Evolutionary conservation across 768 basidiomycete genomes (phyloP).

Genomic region (Serendipita sp.): DNA sequence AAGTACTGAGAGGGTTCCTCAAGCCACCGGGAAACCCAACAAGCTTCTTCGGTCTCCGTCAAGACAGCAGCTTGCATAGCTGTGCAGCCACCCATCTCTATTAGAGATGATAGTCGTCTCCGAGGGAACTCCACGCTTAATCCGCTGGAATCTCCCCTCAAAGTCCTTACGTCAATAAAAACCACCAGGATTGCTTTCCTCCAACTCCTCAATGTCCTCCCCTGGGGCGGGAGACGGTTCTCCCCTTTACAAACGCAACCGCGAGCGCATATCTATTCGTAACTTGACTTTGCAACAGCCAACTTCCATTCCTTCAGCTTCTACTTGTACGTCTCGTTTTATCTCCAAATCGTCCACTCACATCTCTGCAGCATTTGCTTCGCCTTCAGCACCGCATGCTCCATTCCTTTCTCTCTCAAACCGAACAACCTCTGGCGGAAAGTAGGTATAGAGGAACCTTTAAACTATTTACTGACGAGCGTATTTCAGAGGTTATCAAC

Average conservation of each 20-base stretch:
- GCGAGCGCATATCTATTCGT: conserved; percentile 5
- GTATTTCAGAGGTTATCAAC: conserved; percentile 36
- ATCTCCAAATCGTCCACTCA: no score
- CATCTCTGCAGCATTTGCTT: neutral
- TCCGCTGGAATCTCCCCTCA: neutral
- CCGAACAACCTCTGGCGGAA: neutral
- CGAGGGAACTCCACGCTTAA: neutral
- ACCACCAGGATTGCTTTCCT: neutral
- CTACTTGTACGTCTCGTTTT: neutral
- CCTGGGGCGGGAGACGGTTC: neutral
- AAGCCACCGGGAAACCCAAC: neutral
- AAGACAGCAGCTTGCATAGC: neutral
- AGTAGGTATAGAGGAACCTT: neutral
- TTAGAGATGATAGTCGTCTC: neutral
- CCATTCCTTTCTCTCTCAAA: neutral
- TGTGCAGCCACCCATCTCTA: neutral
- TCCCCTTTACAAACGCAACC: neutral
- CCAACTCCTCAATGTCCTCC: conserved; percentile 3
- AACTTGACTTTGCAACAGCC: neutral
- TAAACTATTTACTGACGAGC: neutral
- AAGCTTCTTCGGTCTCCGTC: neutral
- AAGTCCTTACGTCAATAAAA: conserved; percentile 1
- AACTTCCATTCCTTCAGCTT: neutral
- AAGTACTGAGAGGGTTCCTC: neutral
- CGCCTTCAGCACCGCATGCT: neutral